Base-by-base conservation (phyloP, 2,329 filamentous ascomycete species). In the Epichloe aotearoae region DNA sequence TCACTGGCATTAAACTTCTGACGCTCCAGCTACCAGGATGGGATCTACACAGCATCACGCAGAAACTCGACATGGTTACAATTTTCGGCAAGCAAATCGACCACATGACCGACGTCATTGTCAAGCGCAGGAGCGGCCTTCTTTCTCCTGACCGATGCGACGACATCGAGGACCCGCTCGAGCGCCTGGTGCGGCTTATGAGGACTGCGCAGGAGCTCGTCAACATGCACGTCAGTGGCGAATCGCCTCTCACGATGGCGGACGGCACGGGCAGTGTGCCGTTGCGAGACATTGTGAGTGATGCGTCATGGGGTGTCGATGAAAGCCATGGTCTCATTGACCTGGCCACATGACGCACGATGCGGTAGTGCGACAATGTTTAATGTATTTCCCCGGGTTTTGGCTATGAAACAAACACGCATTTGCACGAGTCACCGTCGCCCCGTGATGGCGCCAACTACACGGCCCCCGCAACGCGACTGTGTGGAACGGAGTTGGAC, bases 1-100 rank as follows among this genome's bases (percentile, higher is more conserved):
- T 77, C 54, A 69, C 66, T 0, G 66, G 64, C 39, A 65, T 76
- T 17, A 72, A 72, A 58, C 65, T 77, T n/a, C 64, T 72, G 52
- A 70, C 67, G 11, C 60, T 75, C 12, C 64, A 66, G 39, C 54
- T 69, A 1, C 70, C 73, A 1, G 73, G 73, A 0, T 76, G 73
- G 74, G 68, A 75, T 47, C 59, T 68, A 3, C 57, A 56, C 2
- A 56, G 61, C 1, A 66, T 69, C 20, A 61, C 66, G 5, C 54
- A 58, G 20, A 66, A 72, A 53, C 60, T 70, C 19, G 53, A 55
- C 23, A 50, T 58, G 47, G 36, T 47, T 5, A 47, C 43, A 17
- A 56, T 60, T 36, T 49, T 64, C n/a, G 55, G 55, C 41, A 52
- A 54, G 42, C 62, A 66, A 51, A 58, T 65, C n/a, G 52, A 56